Evolutionary conservation across 2,329 filamentous ascomycete genomes (phyloP).

Genomic region (Aspergillus ochraceoroseus): DNA sequence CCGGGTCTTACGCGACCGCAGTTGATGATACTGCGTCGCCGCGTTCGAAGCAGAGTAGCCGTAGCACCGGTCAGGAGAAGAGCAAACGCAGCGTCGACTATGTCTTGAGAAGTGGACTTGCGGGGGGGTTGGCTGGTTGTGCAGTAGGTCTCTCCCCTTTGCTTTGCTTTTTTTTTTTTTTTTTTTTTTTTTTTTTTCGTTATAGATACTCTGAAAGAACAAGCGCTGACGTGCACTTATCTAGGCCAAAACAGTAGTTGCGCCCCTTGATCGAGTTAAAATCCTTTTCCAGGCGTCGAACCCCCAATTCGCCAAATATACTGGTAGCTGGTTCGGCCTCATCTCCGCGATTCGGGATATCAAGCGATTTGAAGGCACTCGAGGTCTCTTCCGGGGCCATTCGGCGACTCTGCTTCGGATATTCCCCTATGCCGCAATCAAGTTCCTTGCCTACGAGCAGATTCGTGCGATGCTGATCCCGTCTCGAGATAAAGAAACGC

Average conservation of each 20-base stretch:
- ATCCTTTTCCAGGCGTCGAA: slow-evolving; percentile 97
- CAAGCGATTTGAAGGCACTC: slow-evolving; percentile 64
- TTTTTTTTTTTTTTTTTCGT: neutral
- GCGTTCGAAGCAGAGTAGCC: slow-evolving; percentile 16
- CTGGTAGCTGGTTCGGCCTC: slow-evolving; percentile 80
- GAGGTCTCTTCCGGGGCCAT: slow-evolving; percentile 85
- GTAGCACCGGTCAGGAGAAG: slow-evolving; percentile 39
- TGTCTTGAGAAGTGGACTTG: slow-evolving; percentile 73
- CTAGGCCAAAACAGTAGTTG: slow-evolving; percentile 91
- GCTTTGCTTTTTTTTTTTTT: neutral
- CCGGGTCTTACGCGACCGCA: slow-evolving; percentile 16
- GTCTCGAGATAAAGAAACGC: slow-evolving; percentile 68
- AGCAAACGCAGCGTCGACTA: slow-evolving; percentile 77
- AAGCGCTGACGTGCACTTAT: slow-evolving; percentile 9
- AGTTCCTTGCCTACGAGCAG: slow-evolving; percentile 97
- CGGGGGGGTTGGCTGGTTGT: slow-evolving; percentile 86
- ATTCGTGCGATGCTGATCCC: slow-evolving; percentile 76
- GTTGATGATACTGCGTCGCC: slow-evolving; percentile 17
- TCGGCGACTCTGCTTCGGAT: slow-evolving; percentile 90
- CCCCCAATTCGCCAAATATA: slow-evolving; percentile 88
- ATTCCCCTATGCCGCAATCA: slow-evolving; percentile 96
- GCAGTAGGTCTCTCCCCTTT: slow-evolving; percentile 58
- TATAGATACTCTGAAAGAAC: too few species aligned
- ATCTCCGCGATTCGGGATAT: slow-evolving; percentile 80
- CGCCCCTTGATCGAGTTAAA: slow-evolving; percentile 93